Conservation (phyloP, 1,284 basidiomycete genomes). For the Chalciporus sp. region DNA sequence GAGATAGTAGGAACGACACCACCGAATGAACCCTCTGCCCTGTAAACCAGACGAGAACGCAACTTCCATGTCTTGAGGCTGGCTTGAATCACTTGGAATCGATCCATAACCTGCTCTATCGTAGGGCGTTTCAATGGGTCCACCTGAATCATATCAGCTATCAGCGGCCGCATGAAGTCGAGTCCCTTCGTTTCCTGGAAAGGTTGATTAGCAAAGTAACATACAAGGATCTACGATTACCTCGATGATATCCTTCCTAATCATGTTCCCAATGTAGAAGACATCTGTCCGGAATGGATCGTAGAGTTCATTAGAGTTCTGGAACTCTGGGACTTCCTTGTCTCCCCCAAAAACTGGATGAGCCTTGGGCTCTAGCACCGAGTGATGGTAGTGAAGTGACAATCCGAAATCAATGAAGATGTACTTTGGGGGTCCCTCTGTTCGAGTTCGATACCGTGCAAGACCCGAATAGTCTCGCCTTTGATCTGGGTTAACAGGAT, state of each 20-base stretch:
- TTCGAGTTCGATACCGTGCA: slow-evolving; percentile 28
- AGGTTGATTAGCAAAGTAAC: no score
- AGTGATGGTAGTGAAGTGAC: slow-evolving; percentile 11
- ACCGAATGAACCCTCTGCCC: no score
- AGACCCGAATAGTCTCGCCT: slow-evolving; percentile 25
- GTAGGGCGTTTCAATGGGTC: slow-evolving; percentile 34
- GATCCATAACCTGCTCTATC: slow-evolving; percentile 34
- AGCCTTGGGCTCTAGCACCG: slow-evolving; percentile 27
- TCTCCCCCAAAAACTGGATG: slow-evolving; percentile 24
- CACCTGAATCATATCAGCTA: slow-evolving; percentile 34
- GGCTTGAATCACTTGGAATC: slow-evolving; percentile 23
- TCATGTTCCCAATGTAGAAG: no score
- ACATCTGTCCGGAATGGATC: no score
- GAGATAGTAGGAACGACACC: no score
- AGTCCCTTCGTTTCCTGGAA: no score
- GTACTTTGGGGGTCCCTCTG: slow-evolving; percentile 36
- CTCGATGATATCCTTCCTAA: no score
- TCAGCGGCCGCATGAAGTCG: slow-evolving; percentile 15
- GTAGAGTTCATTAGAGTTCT: slow-evolving; percentile 8
- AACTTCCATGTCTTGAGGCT: not conserved
- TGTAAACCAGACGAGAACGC: no score
- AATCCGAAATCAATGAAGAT: slow-evolving; percentile 44
- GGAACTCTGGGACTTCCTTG: slow-evolving; percentile 27
- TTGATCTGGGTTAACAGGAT: slow-evolving; percentile 18
- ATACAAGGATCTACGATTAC: no score